Evolutionary conservation across 805 yeast species (phyloP).

Genomic region (Kodamaea nitidulidarum): DNA sequence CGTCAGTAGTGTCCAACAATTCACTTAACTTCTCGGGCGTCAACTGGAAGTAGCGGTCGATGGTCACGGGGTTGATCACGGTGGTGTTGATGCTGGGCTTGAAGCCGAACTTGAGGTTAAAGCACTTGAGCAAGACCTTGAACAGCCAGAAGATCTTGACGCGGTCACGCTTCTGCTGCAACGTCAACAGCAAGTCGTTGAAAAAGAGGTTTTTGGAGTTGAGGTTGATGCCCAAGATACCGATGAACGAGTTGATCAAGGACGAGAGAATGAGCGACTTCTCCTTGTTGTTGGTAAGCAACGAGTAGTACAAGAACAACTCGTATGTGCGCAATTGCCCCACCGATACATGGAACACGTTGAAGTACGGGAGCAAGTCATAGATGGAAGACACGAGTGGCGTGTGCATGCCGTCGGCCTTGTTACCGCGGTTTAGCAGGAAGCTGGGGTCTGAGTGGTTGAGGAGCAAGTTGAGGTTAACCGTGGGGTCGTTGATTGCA

Average conservation of each 20-base stretch:
- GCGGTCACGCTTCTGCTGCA: conserved; percentile 34
- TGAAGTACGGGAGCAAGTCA: conserved; percentile 45
- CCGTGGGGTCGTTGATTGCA: conserved; percentile 46
- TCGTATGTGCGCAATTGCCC: conserved; percentile 49
- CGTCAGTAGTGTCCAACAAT: conserved; percentile 24
- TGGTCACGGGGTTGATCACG: conserved; percentile 44
- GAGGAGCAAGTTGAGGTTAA: conserved; percentile 37
- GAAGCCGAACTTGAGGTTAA: conserved; percentile 41
- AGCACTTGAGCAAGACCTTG: conserved; percentile 39
- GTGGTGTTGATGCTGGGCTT: conserved; percentile 45
- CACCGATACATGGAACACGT: conserved; percentile 45
- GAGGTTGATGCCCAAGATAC: conserved; percentile 40
- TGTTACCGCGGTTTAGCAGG: conserved; percentile 9
- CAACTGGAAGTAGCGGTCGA: conserved; percentile 40
- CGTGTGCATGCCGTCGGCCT: conserved; percentile 2
- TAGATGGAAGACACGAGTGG: conserved; percentile 32
- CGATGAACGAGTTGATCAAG: conserved; percentile 40
- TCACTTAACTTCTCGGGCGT: conserved; percentile 41
- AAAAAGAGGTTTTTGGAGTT: conserved; percentile 40
- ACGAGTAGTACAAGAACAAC: conserved; percentile 45
- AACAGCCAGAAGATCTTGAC: conserved; percentile 47
- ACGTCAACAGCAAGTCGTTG: conserved; percentile 42
- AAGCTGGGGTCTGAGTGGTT: conserved; percentile 36
- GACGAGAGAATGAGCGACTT: conserved; percentile 36
- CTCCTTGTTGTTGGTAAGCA: conserved; percentile 41